Evolutionary conservation across 2,329 filamentous ascomycete species (phyloP).

Genomic region (Aspergillus caelatus): DNA sequence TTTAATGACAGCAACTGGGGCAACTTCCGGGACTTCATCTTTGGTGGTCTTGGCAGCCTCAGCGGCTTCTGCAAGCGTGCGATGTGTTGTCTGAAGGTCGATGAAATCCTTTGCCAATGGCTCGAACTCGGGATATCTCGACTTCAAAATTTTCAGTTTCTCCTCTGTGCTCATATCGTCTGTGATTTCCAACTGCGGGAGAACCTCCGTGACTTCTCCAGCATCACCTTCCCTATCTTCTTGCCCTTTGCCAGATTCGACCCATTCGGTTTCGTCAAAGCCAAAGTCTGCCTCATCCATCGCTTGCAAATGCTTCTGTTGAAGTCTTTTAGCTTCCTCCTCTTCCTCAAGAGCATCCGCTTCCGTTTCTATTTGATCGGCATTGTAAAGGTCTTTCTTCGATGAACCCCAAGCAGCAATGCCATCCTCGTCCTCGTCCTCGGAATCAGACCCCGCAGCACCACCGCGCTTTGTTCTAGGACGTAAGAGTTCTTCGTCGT

Average conservation of each 20-base stretch:
- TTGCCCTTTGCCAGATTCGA: slow-evolving; percentile 54
- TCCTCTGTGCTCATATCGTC: slow-evolving; percentile 77
- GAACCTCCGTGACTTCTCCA: slow-evolving; percentile 78
- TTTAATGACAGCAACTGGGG: slow-evolving; percentile 67
- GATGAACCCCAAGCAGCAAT: slow-evolving; percentile 82
- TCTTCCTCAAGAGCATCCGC: slow-evolving; percentile 87
- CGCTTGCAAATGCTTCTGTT: slow-evolving; percentile 85
- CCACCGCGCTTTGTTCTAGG: slow-evolving; percentile 24
- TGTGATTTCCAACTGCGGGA: slow-evolving; percentile 80
- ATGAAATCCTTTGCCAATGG: slow-evolving; percentile 79
- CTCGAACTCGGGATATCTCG: slow-evolving; percentile 90
- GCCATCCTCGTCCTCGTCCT: slow-evolving; percentile 54
- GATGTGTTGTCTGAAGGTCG: slow-evolving; percentile 64
- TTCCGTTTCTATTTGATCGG: slow-evolving; percentile 73
- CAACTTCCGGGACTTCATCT: slow-evolving; percentile 42
- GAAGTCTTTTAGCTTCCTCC: slow-evolving; percentile 80
- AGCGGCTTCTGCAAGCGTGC: slow-evolving; percentile 62
- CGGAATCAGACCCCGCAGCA: slow-evolving; percentile 24
- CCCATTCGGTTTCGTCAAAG: slow-evolving; percentile 88
- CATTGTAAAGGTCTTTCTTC: slow-evolving; percentile 89
- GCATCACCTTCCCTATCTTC: slow-evolving; percentile 50
- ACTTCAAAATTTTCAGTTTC: slow-evolving; percentile 71
- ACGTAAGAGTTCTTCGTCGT: slow-evolving; percentile 28
- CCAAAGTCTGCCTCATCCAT: slow-evolving; percentile 93
- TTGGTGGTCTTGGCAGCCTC: slow-evolving; percentile 55